Evolutionary conservation across 345 rosid species (phyloP), one percentile per base, ranked within the genome.

Genomic region (Raphanus raphanistrum): DNA sequence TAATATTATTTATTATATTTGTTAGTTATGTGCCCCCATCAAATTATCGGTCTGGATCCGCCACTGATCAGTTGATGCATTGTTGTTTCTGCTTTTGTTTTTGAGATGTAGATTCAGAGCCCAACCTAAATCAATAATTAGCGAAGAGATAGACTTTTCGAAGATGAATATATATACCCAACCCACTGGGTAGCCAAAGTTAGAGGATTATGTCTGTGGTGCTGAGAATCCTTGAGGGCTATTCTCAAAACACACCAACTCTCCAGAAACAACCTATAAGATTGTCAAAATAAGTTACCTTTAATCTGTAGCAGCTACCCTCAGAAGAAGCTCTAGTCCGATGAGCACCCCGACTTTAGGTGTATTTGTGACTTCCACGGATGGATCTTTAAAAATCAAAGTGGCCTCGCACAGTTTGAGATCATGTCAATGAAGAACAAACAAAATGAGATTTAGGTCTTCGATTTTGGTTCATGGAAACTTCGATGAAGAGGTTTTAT

Each of bases 181-280:
- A 21, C 21, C 21, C 21, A 21, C 21, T 21, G 21, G 85, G 97
- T 89, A 92, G 45, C 88, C 97, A 75, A 92, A 92, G 75, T 21
- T 21, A 89, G 90, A 21, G 98, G 98, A 38, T 92, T 90, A 78
- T 88, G 82, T 81, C 88, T 88, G 88, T 92, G 98, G 93, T 92
- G 90, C 60, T 94, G 98, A 75, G 97, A 97, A 88, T 94, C 98
- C 84, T 92, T 92, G 80, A 97, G 92, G 92, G 76, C 90, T 97
- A 80, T 92, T 94, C 66, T 98, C 98, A 72, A 94, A 94, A 48
- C 98, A 97, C 43, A 92, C 95, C 81, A 94, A 97, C 79, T 94
- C 98, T 77, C 95, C 85, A 8, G 97, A 21, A 55, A 28, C 66
- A 70, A 50, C 67, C 8, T 36, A 36, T 36, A 36, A 8, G 43